Base-by-base conservation (phyloP, 768 basidiomycete species). In the Pisolithus sp. region DNA sequence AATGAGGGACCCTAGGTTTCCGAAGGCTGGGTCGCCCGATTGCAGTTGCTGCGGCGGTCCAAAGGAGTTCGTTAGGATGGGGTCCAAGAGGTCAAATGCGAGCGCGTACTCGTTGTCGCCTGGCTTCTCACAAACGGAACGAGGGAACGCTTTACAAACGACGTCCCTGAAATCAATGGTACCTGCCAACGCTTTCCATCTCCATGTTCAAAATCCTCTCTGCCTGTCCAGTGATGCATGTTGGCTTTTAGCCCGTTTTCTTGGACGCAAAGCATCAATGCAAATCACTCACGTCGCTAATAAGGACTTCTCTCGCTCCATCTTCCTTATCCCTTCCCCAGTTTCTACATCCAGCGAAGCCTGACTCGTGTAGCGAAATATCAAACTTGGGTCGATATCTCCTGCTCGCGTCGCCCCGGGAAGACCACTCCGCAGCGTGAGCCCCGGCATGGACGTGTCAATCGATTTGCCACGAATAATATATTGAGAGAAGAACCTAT, bases 391-490 rank as follows among this genome's bases (percentile, higher is more conserved):
- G 66, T 96, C 93, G 61, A 94, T 73, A 2, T 78, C 75, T 8
- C 93, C 93, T 13, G 83, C 79, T 44, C 93, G 83, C 1, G 93
- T 94, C 2, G 89, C 90, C 15, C 93, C 93, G 4, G 93, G 91
- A 0, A 95, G 73, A 2, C 92, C 92, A 49, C 82, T 82, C n/a
- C 93, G 68, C 4, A 92, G 93, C 1, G 93, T 93, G 36, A 96
- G 77, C 3, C 92, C 93, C 93, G n/a, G n/a, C n/a, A 96, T 96
- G 36, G 81, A 85, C 1, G 90, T 94, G 67, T 95, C 90, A 56
- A 85, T 74, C 20, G 87, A 89, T 53, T 77, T 70, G 20, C 93
- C 93, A 37, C 73, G n/a, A n/a, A n/a, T n/a, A n/a, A n/a, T n/a
- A n/a, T n/a, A n/a, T n/a, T n/a, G n/a, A n/a, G n/a, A n/a, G n/a